Conservation (phyloP, 1,139 yeast genomes). For the Geotrichum macrosporum region DNA sequence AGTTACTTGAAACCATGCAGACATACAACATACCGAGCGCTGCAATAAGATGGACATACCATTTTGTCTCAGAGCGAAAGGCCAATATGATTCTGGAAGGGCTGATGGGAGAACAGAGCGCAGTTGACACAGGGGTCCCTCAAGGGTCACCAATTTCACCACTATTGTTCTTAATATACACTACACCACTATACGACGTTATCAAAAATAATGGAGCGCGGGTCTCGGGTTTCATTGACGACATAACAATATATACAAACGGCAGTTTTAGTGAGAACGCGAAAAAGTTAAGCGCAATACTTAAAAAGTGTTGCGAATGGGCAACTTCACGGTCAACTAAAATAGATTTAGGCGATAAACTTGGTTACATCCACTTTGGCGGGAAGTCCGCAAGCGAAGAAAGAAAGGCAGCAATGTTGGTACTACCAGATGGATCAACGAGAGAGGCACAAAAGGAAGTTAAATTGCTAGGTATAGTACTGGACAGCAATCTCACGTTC, state of each 20-base stretch:
- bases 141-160: too few relatives aligned
- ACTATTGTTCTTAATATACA: too few relatives aligned
- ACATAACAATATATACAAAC: too few relatives aligned
- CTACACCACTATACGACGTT: too few relatives aligned
- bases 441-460: not conserved
- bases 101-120: too few relatives aligned
- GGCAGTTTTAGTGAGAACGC: too few relatives aligned
- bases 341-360: slow-evolving; percentile 2
- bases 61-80: slow-evolving; percentile 13
- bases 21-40: slow-evolving; percentile 14
- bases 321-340: not conserved
- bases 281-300: too few relatives aligned
- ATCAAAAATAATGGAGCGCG: too few relatives aligned
- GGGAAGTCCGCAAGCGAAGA: not conserved
- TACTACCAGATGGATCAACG: not conserved
- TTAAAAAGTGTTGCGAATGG: too few relatives aligned
- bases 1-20: slow-evolving; percentile 5
- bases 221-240: too few relatives aligned
- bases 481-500: not conserved
- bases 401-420: not conserved
- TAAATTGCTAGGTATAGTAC: not conserved
- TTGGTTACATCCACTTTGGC: not conserved
- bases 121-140: too few relatives aligned
- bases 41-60: slow-evolving; percentile 18
- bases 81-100: too few relatives aligned